A percentile compares a stretch with the other conserved stretches of the same genome.
Conservation (phyloP, 2,329 filamentous ascomycete genomes). For the Diaporthe vaccinii region DNA sequence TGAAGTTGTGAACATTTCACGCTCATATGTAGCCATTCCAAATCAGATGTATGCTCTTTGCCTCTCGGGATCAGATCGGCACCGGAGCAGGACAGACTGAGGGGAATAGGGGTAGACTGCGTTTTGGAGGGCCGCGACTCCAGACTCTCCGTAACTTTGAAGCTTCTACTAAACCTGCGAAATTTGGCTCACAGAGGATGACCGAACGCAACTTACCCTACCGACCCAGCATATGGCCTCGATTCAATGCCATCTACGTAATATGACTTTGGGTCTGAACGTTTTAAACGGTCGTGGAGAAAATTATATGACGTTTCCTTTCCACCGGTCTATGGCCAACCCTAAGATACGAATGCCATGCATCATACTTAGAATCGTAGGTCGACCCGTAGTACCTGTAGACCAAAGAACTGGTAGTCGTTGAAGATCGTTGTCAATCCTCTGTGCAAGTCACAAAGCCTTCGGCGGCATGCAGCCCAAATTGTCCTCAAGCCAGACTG, state of each 20-base stretch:
- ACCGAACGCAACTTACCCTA: too few relatives aligned
- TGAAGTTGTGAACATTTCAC: too few relatives aligned
- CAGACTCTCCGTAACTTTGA: neutral
- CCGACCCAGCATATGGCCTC: neutral
- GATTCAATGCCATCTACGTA: too few relatives aligned
- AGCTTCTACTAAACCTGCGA: neutral
- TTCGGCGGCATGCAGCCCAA: neutral
- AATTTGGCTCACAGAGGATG: neutral
- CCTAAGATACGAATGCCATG: neutral
- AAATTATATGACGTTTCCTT: neutral
- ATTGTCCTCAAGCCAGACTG: neutral
- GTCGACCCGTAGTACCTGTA: neutral
- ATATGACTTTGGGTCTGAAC: neutral
- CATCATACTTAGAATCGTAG: neutral
- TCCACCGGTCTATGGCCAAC: neutral
- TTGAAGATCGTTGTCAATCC: neutral
- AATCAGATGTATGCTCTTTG: neutral
- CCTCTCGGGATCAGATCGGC: neutral
- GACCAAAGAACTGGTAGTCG: too few relatives aligned
- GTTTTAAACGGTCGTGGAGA: neutral
- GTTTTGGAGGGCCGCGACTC: too few relatives aligned
- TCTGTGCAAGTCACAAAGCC: neutral
- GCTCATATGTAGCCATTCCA: neutral
- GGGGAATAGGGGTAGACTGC: neutral
- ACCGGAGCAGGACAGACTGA: fast-evolving